These are phyloP conservation scores for Crithidia bombi DNA, from an alignment of 208 protist genomes.

Conservation along the genomic window DNA sequence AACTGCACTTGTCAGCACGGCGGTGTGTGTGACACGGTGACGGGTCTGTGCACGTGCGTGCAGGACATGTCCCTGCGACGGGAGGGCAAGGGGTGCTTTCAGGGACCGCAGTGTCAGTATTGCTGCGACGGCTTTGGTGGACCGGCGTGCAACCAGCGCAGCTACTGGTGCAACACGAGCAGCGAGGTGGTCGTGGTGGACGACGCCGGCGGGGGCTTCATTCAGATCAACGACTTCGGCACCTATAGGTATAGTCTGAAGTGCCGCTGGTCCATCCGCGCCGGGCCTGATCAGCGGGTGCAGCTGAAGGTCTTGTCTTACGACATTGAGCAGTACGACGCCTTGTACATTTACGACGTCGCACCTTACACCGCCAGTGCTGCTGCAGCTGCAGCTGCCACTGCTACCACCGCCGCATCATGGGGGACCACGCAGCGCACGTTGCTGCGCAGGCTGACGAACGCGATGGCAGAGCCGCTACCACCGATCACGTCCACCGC, in stretches of 20 bases:
- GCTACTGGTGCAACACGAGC: slow-evolving; percentile 76
- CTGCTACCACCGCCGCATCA: neutral
- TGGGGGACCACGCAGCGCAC: slow-evolving; percentile 2
- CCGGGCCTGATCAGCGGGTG: slow-evolving; percentile 37
- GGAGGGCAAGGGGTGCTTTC: slow-evolving; percentile 48
- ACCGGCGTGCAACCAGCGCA: slow-evolving; percentile 56
- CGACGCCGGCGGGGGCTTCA: slow-evolving; percentile 46
- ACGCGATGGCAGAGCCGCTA: neutral
- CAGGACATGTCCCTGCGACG: slow-evolving; percentile 11
- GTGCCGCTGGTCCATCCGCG: slow-evolving; percentile 66
- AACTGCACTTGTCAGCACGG: slow-evolving; percentile 64
- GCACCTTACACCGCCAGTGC: neutral
- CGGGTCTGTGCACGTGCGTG: slow-evolving; percentile 61
- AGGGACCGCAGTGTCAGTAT: slow-evolving; percentile 67
- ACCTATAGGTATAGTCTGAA: slow-evolving; percentile 53
- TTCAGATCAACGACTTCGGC: slow-evolving; percentile 70
- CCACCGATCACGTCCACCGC: slow-evolving; percentile 33
- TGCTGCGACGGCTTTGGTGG: slow-evolving; percentile 73
- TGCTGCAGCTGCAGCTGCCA: too few relatives aligned
- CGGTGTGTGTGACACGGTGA: slow-evolving; percentile 51
- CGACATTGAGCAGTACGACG: slow-evolving; percentile 52
- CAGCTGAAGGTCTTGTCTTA: slow-evolving; percentile 49
- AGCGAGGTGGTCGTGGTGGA: slow-evolving; percentile 45
- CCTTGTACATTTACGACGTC: slow-evolving; percentile 57
- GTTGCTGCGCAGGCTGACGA: slow-evolving; percentile 24